phyloP scores from a whole-genome alignment of 2,329 filamentous ascomycete genomes.

The Chaetomiaceae sp. region DNA sequence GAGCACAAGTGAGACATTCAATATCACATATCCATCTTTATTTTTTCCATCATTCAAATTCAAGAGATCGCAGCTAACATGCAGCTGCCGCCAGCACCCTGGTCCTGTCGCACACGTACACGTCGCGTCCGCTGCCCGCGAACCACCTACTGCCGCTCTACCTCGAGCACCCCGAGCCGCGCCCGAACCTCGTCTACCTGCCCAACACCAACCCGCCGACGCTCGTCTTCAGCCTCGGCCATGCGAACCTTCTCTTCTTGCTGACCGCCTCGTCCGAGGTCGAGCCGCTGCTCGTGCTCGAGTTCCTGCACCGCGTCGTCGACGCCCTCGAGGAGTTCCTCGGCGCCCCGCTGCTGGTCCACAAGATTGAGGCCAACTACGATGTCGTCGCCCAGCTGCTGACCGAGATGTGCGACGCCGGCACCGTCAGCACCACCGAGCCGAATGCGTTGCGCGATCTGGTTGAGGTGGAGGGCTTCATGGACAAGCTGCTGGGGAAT shows the following conservation, averaged over 20 bases:
- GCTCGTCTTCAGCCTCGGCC: conserved; percentile 79
- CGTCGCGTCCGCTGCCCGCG: conserved; percentile 71
- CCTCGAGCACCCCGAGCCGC: conserved; percentile 71
- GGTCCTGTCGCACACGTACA: conserved; percentile 84
- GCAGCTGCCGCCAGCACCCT: conserved; percentile 62
- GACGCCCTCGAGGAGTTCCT: conserved; percentile 94
- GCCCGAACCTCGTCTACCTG: conserved; percentile 81
- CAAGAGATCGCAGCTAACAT: not conserved
- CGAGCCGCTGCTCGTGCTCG: conserved; percentile 82
- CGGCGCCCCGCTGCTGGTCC: conserved; percentile 75
- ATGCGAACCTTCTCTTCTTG: conserved; percentile 81
- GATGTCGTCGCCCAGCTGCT: conserved; percentile 90
- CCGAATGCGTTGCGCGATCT: conserved; percentile 86
- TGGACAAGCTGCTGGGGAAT: conserved; percentile 82
- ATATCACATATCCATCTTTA: not conserved
- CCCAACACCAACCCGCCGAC: conserved; percentile 77
- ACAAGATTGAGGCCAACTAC: conserved; percentile 83
- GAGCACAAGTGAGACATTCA: conserved; percentile 89
- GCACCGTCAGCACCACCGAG: conserved; percentile 83
- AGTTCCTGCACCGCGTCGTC: conserved; percentile 89
- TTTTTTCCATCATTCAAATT: not conserved
- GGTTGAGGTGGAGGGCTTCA: conserved; percentile 84
- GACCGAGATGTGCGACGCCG: conserved; percentile 94
- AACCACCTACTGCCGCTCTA: conserved; percentile 76
- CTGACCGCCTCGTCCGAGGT: conserved; percentile 79